Evolutionary conservation across 1,284 basidiomycete genomes (phyloP), one percentile per base, ranked within the genome.

Genomic region (Ustilago sp.): DNA sequence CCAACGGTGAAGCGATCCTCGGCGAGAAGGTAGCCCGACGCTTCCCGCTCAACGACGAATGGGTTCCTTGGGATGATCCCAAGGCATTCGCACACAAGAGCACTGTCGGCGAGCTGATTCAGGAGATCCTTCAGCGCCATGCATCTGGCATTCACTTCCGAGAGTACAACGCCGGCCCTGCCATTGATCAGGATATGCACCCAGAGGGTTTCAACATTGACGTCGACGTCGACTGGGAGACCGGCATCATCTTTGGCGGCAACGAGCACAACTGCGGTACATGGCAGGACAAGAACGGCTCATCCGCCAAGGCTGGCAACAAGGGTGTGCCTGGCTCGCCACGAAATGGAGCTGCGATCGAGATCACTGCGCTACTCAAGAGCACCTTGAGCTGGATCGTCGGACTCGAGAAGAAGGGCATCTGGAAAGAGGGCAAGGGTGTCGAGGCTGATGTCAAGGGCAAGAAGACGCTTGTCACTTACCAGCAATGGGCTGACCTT

Each of bases 71-170:
- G 94, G 89, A 98, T 86, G 93, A 96, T 80, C 88, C 91, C 13
- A 89, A 89, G 57, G 95, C 96, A 2, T 83, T 68, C 34, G 62
- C 69, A 17, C 69, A 81, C 68, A 68, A 68, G 61, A 77, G 69
- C 62, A 93, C 92, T 1, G 88, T 99, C 36, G 94, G 94, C 8
- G 95, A 98, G 86, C 90, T 98, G 72, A 92, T 98, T 47, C 96
- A 98, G 86, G 97, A 99, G 87, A 93, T 99, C 63, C 87, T 99
- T 19, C 95, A 99, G 87, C 91, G 94, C 1, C 97, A 99, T 82
- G 95, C 94, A 2, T 88, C 90, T 56, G 96, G 96, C 11, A 98
- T 98, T 81, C 91, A 91, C 79, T 98, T 99, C 89, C 90, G 95
- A 63, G 96, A 99, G 87, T 90, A 98, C 88, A 97, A 98, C 85